phyloP scores from a whole-genome alignment of 352 stramenopile genomes.

The Phytophthora syringae region DNA sequence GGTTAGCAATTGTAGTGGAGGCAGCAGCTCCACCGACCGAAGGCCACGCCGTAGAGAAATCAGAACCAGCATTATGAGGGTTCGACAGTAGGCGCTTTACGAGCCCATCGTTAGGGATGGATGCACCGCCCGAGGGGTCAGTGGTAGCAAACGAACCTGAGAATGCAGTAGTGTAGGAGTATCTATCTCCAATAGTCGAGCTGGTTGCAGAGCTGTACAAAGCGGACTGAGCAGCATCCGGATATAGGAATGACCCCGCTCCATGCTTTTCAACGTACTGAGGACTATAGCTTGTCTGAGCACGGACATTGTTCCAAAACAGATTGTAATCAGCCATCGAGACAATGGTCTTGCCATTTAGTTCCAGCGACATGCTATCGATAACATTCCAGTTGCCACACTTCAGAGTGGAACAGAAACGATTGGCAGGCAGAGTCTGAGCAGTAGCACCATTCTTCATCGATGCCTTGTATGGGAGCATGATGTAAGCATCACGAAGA shows the following conservation, averaged over 20 bases:
- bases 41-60: background rate
- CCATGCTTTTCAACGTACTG: background rate
- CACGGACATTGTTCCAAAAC: constrained; percentile 8
- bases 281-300: background rate
- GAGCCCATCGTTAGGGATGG: background rate
- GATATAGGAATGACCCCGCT: background rate
- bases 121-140: too few relatives aligned
- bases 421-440: background rate
- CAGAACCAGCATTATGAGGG: background rate
- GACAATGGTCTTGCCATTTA: constrained; percentile 9
- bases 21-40: background rate
- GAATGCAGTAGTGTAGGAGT: background rate
- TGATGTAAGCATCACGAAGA: constrained; percentile 23
- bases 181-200: background rate
- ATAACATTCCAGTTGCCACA: constrained; percentile 4
- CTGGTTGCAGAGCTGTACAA: background rate
- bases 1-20: background rate
- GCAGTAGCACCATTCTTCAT: constrained; percentile 13
- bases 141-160: too few relatives aligned
- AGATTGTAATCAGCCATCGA: constrained; percentile 12
- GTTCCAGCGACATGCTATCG: constrained; percentile 3
- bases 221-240: background rate
- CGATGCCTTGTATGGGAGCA: constrained; percentile 15
- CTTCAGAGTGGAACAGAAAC: background rate
- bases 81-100: background rate